Evolutionary conservation across 352 stramenopile species (phyloP).

Genomic region (Pythium monospermum): DNA sequence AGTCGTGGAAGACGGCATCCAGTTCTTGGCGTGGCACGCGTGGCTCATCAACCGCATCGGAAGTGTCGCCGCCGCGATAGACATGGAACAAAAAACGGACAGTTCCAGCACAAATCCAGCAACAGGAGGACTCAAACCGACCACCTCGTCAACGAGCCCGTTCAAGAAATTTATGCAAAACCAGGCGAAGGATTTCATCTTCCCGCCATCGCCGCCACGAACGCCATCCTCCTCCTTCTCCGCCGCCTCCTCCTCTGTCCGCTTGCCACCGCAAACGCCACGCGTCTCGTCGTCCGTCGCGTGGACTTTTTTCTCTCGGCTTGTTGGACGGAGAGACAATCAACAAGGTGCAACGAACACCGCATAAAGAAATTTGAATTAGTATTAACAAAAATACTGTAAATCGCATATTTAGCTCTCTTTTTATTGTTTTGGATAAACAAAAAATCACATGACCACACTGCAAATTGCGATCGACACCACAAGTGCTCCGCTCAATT

Average conservation of each 20-base stretch:
- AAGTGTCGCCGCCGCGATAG: slow-evolving; percentile 43
- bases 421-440: too few relatives aligned
- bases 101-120: too few relatives aligned
- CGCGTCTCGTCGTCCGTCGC: slow-evolving; percentile 59
- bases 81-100: slow-evolving; percentile 28
- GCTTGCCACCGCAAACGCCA: slow-evolving; percentile 3
- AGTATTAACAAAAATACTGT: too few relatives aligned
- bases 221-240: too few relatives aligned
- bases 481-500: slow-evolving; percentile 42
- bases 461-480: slow-evolving; percentile 52
- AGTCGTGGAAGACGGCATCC: slow-evolving; percentile 56
- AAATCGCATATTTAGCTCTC: too few relatives aligned
- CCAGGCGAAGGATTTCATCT: background rate
- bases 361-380: too few relatives aligned
- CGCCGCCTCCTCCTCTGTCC: too few relatives aligned
- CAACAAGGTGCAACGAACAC: too few relatives aligned
- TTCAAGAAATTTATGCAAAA: slow-evolving; percentile 19
- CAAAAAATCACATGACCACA: too few relatives aligned
- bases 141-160: too few relatives aligned
- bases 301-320: slow-evolving; percentile 59
- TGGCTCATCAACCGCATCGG: slow-evolving; percentile 85
- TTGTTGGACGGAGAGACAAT: slow-evolving; percentile 33
- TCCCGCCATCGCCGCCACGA: background rate
- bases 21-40: slow-evolving; percentile 74
- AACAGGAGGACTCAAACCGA: too few relatives aligned